Percentiles rank a stretch among this genome's conserved stretches.
Evolutionary conservation across 176 grass and related monocot species (phyloP).

Genomic region (Musa acuminata): DNA sequence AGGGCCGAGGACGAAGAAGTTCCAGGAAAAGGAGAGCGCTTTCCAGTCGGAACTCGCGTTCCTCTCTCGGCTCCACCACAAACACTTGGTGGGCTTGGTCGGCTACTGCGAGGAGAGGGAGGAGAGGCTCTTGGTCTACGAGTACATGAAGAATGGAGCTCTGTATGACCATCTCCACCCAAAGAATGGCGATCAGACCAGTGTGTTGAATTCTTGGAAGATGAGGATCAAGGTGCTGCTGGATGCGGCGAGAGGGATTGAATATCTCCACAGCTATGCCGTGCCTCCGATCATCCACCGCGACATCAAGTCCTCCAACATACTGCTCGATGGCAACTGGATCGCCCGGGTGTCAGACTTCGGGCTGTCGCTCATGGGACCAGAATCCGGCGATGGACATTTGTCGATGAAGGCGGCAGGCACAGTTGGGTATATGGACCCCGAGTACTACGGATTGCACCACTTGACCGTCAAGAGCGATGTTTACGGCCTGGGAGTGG

Average conservation of each 20-base stretch:
- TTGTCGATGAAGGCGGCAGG: conserved; percentile 54
- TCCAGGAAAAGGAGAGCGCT: conserved; percentile 89
- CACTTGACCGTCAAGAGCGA: conserved; percentile 89
- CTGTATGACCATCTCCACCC: conserved; percentile 90
- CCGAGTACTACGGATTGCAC: conserved; percentile 90
- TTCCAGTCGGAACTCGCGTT: conserved; percentile 91
- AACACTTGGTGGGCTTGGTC: conserved; percentile 70
- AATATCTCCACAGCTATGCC: conserved; percentile 93
- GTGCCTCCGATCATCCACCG: conserved; percentile 97
- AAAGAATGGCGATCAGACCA: conserved; percentile 6
- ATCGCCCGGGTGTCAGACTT: conserved; percentile 83
- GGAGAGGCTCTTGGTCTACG: conserved; percentile 83
- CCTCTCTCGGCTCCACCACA: conserved; percentile 88
- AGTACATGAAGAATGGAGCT: conserved; percentile 95
- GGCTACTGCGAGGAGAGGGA: conserved; percentile 80
- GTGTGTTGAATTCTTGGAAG: conserved; percentile 60
- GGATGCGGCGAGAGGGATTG: conserved; percentile 74
- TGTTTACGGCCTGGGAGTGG: conserved; percentile 84
- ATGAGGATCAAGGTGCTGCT: conserved; percentile 73
- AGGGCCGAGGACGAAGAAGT: conserved; percentile 33
- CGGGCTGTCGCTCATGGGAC: conserved; percentile 63
- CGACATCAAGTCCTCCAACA: conserved; percentile 98
- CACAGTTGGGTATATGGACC: conserved; percentile 97
- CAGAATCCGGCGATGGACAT: conserved; percentile 21
- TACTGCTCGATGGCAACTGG: conserved; percentile 66